Conservation (phyloP, 805 yeast genomes). For the Teunomyces stri region DNA sequence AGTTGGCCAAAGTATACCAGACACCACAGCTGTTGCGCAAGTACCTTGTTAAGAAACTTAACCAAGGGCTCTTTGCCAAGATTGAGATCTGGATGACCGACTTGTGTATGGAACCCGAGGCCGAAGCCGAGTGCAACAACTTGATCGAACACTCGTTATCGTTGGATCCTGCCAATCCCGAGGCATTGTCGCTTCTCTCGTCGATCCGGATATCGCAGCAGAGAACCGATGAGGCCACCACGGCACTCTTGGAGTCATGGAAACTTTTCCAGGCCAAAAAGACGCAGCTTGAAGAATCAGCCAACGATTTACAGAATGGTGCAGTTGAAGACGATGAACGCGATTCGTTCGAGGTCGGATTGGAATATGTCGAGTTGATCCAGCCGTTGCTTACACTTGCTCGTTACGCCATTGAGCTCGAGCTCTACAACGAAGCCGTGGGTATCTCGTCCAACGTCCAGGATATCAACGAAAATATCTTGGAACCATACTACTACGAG, state of each 20-base stretch:
- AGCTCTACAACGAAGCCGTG: slow-evolving; percentile 61
- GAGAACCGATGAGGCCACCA: slow-evolving; percentile 64
- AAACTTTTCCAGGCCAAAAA: slow-evolving; percentile 56
- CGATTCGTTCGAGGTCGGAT: slow-evolving; percentile 43
- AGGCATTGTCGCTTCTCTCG: slow-evolving; percentile 77
- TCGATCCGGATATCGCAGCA: slow-evolving; percentile 90
- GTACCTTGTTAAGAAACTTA: slow-evolving; percentile 55
- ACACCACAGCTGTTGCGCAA: slow-evolving; percentile 19
- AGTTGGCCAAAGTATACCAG: slow-evolving; percentile 23
- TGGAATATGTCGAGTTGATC: slow-evolving; percentile 62
- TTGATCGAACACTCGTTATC: slow-evolving; percentile 63
- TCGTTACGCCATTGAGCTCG: slow-evolving; percentile 76
- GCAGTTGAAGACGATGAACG: slow-evolving; percentile 21
- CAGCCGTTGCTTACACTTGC: slow-evolving; percentile 73
- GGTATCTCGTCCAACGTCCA: slow-evolving; percentile 64
- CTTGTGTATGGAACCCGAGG: slow-evolving; percentile 88
- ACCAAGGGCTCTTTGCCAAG: slow-evolving; percentile 77
- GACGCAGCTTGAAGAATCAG: slow-evolving; percentile 43
- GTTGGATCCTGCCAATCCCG: slow-evolving; percentile 64
- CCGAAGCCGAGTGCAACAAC: slow-evolving; percentile 76
- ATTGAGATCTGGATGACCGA: slow-evolving; percentile 98
- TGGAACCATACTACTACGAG: slow-evolving; percentile 80
- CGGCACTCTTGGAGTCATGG: slow-evolving; percentile 73
- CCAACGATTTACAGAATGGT: slow-evolving; percentile 16
- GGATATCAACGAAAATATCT: slow-evolving; percentile 79